Conservation (phyloP, 805 yeast genomes). For the Schwanniomyces polymorphus region DNA sequence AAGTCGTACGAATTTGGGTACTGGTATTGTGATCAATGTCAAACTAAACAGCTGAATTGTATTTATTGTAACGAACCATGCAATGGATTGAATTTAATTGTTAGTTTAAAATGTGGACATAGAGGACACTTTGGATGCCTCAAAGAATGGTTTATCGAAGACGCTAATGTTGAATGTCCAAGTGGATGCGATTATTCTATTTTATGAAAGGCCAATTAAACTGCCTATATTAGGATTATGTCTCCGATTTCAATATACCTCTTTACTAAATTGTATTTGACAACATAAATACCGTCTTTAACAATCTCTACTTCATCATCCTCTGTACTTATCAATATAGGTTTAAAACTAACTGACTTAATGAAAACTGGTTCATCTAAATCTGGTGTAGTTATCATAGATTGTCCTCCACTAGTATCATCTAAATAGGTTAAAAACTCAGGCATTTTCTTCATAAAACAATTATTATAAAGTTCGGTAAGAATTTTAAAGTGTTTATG, state of each 20-base stretch:
- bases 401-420: conserved; percentile 57
- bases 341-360: conserved; percentile 37
- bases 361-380: conserved; percentile 76
- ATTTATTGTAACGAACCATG: conserved; percentile 76
- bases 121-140: conserved; percentile 82
- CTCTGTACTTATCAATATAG: conserved; percentile 25
- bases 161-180: conserved; percentile 72
- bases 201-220: background rate
- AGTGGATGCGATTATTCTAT: conserved; percentile 57
- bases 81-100: conserved; percentile 63
- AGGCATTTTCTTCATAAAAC: conserved; percentile 71
- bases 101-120: conserved; percentile 76
- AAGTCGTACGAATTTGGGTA: conserved; percentile 45
- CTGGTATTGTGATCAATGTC: conserved; percentile 85
- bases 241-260: conserved; percentile 37
- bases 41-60: conserved; percentile 63
- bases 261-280: conserved; percentile 55
- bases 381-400: conserved; percentile 82
- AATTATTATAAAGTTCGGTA: conserved; percentile 61
- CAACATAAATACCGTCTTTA: conserved; percentile 69
- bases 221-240: conserved; percentile 29
- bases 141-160: conserved; percentile 71
- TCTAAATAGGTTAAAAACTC: conserved; percentile 68
- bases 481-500: conserved; percentile 64
- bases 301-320: conserved; percentile 56